Evolutionary conservation across 192 early-diverging fungal species (phyloP).

Genomic region (Chytriomyces sp.): DNA sequence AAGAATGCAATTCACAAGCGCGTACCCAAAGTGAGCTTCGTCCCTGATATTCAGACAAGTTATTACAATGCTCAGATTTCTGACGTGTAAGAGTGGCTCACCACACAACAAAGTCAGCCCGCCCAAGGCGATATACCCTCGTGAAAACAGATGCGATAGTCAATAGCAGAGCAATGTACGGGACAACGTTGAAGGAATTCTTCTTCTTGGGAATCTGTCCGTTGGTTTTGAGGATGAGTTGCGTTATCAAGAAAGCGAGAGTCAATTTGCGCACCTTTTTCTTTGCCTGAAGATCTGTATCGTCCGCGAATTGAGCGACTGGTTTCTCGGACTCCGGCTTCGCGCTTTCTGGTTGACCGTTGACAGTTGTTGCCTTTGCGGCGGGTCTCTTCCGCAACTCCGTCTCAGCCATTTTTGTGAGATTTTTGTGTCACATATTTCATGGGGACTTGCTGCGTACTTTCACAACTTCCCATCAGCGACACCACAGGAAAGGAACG

Average conservation of each 20-base stretch:
- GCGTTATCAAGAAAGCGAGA: no score
- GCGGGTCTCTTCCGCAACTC: neutral
- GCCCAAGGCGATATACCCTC: constrained; percentile 50
- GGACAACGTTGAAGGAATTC: neutral
- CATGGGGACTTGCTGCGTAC: no score
- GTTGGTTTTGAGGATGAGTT: neutral
- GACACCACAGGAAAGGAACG: no score
- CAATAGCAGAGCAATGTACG: constrained; percentile 26
- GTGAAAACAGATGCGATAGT: constrained; percentile 47
- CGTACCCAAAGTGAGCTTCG: constrained; percentile 67
- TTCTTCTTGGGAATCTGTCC: neutral
- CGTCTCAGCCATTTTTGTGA: neutral
- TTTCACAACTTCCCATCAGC: no score
- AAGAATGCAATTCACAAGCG: no score
- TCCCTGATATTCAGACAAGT: constrained; percentile 47
- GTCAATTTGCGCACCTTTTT: neutral
- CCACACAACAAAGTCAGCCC: constrained; percentile 53
- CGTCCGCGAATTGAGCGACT: constrained; percentile 77
- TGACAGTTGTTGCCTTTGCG: neutral
- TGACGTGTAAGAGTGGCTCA: constrained; percentile 14
- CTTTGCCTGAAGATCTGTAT: constrained; percentile 21
- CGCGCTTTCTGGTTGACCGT: neutral
- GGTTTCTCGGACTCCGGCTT: constrained; percentile 54
- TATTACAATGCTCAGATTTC: neutral
- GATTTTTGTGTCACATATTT: no score